phyloP scores from a whole-genome alignment of 2,329 filamentous ascomycete genomes.

The Pyrenophora teres region DNA sequence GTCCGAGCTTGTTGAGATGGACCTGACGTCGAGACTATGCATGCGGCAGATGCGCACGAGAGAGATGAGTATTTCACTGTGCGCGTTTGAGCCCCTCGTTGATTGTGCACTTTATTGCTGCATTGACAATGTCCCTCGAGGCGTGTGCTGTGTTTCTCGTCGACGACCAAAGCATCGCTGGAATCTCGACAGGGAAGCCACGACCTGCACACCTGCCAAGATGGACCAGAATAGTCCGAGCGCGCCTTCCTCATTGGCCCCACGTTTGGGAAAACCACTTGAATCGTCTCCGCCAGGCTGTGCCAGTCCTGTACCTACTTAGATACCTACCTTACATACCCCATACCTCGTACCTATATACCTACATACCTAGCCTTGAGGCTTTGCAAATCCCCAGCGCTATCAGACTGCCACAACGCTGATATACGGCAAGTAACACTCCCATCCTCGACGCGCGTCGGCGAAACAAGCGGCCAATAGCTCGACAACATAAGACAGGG shows the following conservation, averaged over 20 bases:
- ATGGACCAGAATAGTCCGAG: slow-evolving; percentile 8
- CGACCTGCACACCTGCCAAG: slow-evolving; percentile 4
- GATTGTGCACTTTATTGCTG: not conserved
- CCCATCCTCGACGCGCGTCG: too few species aligned
- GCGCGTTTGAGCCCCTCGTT: not conserved
- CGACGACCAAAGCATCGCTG: not conserved
- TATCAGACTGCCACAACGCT: too few species aligned
- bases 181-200: not conserved
- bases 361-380: too few species aligned
- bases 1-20: slow-evolving; percentile 17
- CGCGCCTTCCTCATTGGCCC: slow-evolving; percentile 15
- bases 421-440: too few species aligned
- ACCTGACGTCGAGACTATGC: slow-evolving; percentile 15
- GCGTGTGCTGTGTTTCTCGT: not conserved
- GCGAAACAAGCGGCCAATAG: too few species aligned
- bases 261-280: slow-evolving; percentile 12
- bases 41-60: slow-evolving; percentile 8
- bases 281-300: too few species aligned
- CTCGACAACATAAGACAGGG: too few species aligned
- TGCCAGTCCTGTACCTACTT: too few species aligned
- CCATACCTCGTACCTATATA: too few species aligned
- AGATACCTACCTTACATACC: too few species aligned
- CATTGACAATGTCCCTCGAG: not conserved
- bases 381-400: too few species aligned
- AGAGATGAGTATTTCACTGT: not conserved